Base-by-base conservation (phyloP, 176 grass and related monocot species). In the Tuctoria greenei region DNA sequence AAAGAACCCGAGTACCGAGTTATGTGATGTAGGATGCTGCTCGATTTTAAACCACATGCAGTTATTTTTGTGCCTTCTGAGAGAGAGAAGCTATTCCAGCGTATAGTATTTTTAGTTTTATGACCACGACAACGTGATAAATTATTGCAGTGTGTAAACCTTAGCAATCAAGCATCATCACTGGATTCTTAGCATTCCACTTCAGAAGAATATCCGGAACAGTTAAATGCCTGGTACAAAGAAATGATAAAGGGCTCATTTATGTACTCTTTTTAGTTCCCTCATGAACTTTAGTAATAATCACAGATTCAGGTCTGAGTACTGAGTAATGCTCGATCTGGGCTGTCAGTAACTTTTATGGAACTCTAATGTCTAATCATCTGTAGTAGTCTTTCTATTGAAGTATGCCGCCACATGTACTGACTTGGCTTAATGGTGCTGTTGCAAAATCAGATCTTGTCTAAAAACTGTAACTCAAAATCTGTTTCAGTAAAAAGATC, bases 381-480 rank as follows among this genome's bases (percentile, higher is more conserved):
- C 31, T 3, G 31, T 31, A 31, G 3, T 44, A 12, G 9, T 55
- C 4, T 56, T 67, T 49, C 1, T 42, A 6, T 2, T 54, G 4
- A 54, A 54, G 59, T 26, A 5, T 46, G 37, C 58, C 14, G n/a
- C 13, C 18, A 62, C 37, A 16, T 35, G 25, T 61, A 58, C 1
- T 50, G 34, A 8, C 60, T 20, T 68, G 44, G 2, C n/a, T 38
- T 20, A 57, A 68, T 57, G 10, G 47, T 16, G 15, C n/a, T 34
- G 56, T 71, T 58, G 39, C 14, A 34, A 67, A 69, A 61, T 46
- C n/a, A 54, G 35, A 65, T 41, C 61, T 82, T 64, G 58, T 36
- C 70, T 43, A 10, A 17, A 34, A 43, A 66, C 45, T 74, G 31
- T 25, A 44, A 23, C 52, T 56, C 23, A 10, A 51, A 51, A 52